A percentile compares a stretch with the other conserved stretches of the same genome.
These are phyloP conservation scores for Penicillium atrosanguineum DNA, from an alignment of 495 filamentous ascomycete species.

Conservation along the genomic window DNA sequence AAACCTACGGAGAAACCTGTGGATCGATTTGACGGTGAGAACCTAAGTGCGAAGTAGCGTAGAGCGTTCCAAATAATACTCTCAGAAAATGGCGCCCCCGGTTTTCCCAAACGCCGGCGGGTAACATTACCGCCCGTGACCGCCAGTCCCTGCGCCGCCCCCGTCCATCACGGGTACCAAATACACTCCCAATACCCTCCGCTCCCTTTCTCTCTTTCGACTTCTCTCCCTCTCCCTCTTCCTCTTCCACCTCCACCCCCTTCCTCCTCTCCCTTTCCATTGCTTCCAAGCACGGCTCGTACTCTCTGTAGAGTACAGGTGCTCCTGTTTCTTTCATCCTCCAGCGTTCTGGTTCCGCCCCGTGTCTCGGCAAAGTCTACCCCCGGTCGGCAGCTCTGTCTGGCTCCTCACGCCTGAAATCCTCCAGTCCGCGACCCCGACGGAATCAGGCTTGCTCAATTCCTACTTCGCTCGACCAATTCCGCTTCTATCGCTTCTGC, in stretches of 20 bases:
- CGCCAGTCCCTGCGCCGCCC: slow-evolving; percentile 6
- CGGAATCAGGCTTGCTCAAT: slow-evolving; percentile 6
- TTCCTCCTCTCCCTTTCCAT: slow-evolving; percentile 3
- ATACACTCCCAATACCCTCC: slow-evolving; percentile 29
- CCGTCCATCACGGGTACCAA: slow-evolving; percentile 12
- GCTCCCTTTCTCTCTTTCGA: slow-evolving; percentile 19
- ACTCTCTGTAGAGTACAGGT: slow-evolving; percentile 31
- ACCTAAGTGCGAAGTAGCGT: background rate
- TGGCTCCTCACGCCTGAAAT: slow-evolving; percentile 4
- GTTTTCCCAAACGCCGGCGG: background rate
- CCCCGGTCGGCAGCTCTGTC: slow-evolving; percentile 8
- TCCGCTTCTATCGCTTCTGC: background rate
- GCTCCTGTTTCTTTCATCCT: slow-evolving; percentile 14
- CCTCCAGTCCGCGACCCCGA: slow-evolving; percentile 1
- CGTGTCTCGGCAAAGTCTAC: slow-evolving; percentile 4
- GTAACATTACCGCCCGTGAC: slow-evolving; percentile 9
- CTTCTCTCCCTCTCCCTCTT: slow-evolving; percentile 22
- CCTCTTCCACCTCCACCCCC: slow-evolving; percentile 15
- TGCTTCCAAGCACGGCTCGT: slow-evolving; percentile 18
- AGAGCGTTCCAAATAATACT: background rate
- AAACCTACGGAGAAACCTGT: background rate
- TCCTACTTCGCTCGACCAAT: slow-evolving; percentile 10
- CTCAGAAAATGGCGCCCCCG: background rate
- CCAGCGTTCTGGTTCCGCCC: slow-evolving; percentile 5
- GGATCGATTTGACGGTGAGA: background rate